A percentile compares a stretch with the other conserved stretches of the same genome.
These are phyloP conservation scores for Termitomyces sp. DNA, from an alignment of 768 basidiomycete genomes.

Conservation along the genomic window DNA sequence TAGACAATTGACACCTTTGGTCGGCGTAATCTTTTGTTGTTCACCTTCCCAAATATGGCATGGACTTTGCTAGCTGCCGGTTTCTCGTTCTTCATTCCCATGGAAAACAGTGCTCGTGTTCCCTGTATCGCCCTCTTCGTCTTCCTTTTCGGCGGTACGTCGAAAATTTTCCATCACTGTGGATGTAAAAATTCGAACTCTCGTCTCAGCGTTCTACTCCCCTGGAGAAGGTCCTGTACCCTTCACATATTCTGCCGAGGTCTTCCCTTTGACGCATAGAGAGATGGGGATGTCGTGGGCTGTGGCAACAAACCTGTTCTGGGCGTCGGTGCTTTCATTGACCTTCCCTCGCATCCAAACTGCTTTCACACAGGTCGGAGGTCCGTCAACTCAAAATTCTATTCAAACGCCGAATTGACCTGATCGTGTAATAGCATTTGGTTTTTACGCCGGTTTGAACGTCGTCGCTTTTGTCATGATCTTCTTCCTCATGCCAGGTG, in stretches of 20 bases:
- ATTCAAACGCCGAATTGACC: neutral
- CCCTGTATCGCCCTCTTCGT: slow-evolving; percentile 40
- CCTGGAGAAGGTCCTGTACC: slow-evolving; percentile 91
- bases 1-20: slow-evolving; percentile 73
- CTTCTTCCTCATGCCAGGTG: slow-evolving; percentile 52
- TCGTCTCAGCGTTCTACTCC: slow-evolving; percentile 55
- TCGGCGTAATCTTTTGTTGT: slow-evolving; percentile 69
- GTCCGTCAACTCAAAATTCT: slow-evolving; percentile 12
- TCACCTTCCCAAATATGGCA: slow-evolving; percentile 82
- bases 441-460: slow-evolving; percentile 54
- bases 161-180: neutral
- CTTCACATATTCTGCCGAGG: slow-evolving; percentile 89
- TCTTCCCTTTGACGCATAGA: slow-evolving; percentile 80
- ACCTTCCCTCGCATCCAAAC: slow-evolving; percentile 57
- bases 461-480: slow-evolving; percentile 50
- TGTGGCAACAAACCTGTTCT: slow-evolving; percentile 47
- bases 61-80: slow-evolving; percentile 73
- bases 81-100: slow-evolving; percentile 59
- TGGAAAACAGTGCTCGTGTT: slow-evolving; percentile 31
- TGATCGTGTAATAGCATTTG: slow-evolving; percentile 37
- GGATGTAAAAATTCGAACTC: neutral
- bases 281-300: slow-evolving; percentile 65
- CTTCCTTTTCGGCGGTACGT: slow-evolving; percentile 38
- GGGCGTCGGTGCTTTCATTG: slow-evolving; percentile 51
- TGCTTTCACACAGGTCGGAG: slow-evolving; percentile 39